Evolutionary conservation across 441 rosid genomes (phyloP), one percentile per base, ranked within the genome.

Genomic region (Biscutella laevigata): DNA sequence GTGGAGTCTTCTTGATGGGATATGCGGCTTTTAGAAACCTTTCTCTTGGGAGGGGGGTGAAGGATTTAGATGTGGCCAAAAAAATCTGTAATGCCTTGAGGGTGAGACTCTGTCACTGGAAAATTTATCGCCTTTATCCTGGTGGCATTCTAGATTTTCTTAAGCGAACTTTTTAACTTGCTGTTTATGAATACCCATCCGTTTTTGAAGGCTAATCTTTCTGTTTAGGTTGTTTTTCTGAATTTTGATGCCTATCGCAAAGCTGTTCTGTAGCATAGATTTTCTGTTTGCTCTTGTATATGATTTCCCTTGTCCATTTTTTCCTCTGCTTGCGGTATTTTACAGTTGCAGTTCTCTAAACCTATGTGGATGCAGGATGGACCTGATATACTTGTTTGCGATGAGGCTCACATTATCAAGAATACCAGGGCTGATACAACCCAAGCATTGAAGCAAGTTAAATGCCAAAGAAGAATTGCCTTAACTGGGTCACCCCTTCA

Each of bases 351-450:
- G 27, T 52, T 40, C 5, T 25, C 19, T 52, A 16, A 32, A 39
- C 34, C 29, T 53, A 10, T 40, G 59, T 61, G 50, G 69, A 59
- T 42, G 71, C 76, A 94, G 99, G 94, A 90, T 71, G 98, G 94
- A 68, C 98, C 99, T 61, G 99, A 94, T 77, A 83, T 94, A 75
- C 98, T 94, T 71, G 96, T 94, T 69, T 94, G 99, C 66, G 99
- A 94, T 58, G 99, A 94, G 73, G 99, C 99, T 61, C 98, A 90
- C 73, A 80, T 77, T 57, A 94, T 94, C 68, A 94, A 94, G 83
- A 94, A 94, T 73, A 81, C 96, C 49, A 84, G 77, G 74, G 99
- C 99, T 61, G 96, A 81, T 67, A 90, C 99, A 65, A 90, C 99
- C 21, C 97, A 85, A 75, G 84, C 99, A 40, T 72, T 94, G 79